Base-by-base conservation (phyloP, 345 rosid species). In the Atalantia buxifolia region DNA sequence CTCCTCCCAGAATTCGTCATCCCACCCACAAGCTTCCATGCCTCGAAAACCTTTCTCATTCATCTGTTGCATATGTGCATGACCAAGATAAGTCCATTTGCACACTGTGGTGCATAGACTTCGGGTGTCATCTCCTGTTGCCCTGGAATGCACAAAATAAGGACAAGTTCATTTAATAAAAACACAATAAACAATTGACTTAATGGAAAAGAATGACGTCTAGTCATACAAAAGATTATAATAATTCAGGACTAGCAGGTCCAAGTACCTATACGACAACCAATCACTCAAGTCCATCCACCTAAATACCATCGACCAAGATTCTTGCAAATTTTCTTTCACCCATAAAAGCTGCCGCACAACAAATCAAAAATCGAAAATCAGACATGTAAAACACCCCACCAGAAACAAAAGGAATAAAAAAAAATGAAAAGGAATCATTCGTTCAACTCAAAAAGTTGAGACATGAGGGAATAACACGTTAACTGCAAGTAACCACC, bases 221-320 rank as follows among this genome's bases (percentile, higher is more conserved):
- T 22, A 24, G 48, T 25, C 67, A 59, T 55, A 40, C 56, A 48
- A 62, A 78, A 60, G 38, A 35, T 36, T 79, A 72, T 30, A 65
- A 27, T 7, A 35, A 67, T 40, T 25, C 40, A 68, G 18, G 40
- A 72, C 62, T 27, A 30, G 69, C 76, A 21, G 25, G 76, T 56
- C 18, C 69, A 77, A 63, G 45, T 64, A 91, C 98, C 98, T 92
- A 81, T 89, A 96, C 24, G 99, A 93, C 71, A 96, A 81, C 99
- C 99, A 96, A 81, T 96, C 99, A 85, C 98, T 96, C 90, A 96
- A 88, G 81, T 96, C 99, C 98, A 96, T 96, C 98, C 99, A 96
- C 81, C 93, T 89, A 85, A 90, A 92, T 53, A 83, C 93, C 95
- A 96, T 90, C 59, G 99, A 90, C 98, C 99, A 96, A 73, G 97